Evolutionary conservation across 768 basidiomycete genomes (phyloP).

Genomic region (Rhodotorula kratochvilovae): DNA sequence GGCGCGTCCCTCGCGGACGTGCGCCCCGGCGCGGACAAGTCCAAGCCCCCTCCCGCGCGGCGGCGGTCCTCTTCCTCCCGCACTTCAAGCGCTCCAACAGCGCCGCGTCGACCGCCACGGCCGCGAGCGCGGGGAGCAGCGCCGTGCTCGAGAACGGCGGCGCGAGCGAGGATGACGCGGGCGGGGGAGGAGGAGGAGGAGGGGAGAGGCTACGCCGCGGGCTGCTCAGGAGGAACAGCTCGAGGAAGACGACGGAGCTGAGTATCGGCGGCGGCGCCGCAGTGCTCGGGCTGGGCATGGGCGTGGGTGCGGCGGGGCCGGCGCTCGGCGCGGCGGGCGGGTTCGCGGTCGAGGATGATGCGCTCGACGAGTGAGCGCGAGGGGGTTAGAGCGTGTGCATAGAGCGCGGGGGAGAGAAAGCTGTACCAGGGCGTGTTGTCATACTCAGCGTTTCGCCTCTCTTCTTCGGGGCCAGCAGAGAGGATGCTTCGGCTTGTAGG

Average conservation of each 20-base stretch:
- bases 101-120: background rate
- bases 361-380: background rate
- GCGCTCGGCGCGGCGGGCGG: background rate
- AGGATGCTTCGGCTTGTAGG: background rate
- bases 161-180: background rate
- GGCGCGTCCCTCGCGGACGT: background rate
- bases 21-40: background rate
- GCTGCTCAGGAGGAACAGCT: constrained; percentile 23
- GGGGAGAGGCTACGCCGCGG: constrained; percentile 9
- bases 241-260: background rate
- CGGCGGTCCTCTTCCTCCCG: constrained; percentile 3
- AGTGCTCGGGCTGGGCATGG: background rate
- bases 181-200: background rate
- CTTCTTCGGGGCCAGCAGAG: too few relatives aligned
- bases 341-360: constrained; percentile 7
- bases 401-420: too few relatives aligned
- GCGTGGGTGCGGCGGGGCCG: background rate
- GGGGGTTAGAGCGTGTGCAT: too few relatives aligned
- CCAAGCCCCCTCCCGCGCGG: background rate
- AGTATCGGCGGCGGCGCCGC: too few relatives aligned
- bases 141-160: background rate
- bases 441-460: too few relatives aligned
- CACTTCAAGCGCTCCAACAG: constrained; percentile 15
- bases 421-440: too few relatives aligned
- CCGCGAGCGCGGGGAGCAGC: background rate